phyloP scores from a whole-genome alignment of 2,329 filamentous ascomycete species.

The Magnaporthiopsis rhizophila region DNA sequence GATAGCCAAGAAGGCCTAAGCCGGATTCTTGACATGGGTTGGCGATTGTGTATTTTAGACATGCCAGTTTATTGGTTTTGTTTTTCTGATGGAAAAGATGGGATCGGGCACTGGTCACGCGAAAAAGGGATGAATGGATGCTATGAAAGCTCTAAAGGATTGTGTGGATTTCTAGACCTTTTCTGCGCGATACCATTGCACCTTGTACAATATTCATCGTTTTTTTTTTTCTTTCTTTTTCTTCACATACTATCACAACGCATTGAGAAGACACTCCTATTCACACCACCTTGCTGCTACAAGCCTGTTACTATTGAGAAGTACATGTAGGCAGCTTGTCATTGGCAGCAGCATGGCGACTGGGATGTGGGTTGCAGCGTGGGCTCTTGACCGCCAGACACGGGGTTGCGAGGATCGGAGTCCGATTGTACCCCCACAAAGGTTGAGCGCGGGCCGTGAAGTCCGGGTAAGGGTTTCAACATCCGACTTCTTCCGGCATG shows the following conservation, averaged over 20 bases:
- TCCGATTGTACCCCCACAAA: not conserved
- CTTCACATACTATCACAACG: not conserved
- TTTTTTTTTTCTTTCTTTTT: not conserved
- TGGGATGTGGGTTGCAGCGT: not conserved
- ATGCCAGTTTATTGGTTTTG: conserved; percentile 1
- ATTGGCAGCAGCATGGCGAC: not conserved
- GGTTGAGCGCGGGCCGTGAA: not conserved
- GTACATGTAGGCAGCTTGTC: too few relatives aligned
- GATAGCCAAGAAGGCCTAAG: conserved; percentile 86
- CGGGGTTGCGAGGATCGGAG: not conserved
- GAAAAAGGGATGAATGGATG: conserved; percentile 6
- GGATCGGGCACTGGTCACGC: conserved; percentile 1
- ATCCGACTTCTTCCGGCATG: not conserved
- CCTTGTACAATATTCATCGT: conserved; percentile 7
- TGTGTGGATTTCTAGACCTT: conserved; percentile 7
- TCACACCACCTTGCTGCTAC: not conserved
- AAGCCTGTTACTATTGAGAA: too few relatives aligned
- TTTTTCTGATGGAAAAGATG: conserved; percentile 1
- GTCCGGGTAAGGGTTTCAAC: not conserved
- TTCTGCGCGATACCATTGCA: conserved; percentile 7
- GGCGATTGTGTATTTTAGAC: conserved; percentile 11
- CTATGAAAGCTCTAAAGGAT: conserved; percentile 5
- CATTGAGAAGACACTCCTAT: not conserved
- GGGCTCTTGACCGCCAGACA: not conserved
- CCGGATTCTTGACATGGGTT: conserved; percentile 8